phyloP scores from a whole-genome alignment of 768 basidiomycete genomes.

The Macrolepiota fuliginosa region DNA sequence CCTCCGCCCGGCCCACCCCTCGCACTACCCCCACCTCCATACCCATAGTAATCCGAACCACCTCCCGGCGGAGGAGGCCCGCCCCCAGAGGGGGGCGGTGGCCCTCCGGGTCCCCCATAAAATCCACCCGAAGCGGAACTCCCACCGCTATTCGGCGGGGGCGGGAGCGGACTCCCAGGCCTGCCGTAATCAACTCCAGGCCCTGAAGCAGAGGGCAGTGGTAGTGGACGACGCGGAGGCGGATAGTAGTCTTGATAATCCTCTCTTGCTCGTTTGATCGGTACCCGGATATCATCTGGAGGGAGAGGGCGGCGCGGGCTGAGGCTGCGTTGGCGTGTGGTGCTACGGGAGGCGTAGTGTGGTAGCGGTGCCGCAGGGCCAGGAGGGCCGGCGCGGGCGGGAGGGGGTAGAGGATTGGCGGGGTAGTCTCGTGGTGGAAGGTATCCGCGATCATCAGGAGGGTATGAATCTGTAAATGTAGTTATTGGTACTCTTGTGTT shows the following conservation, averaged over 20 bases:
- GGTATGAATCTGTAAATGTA: neutral
- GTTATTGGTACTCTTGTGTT: neutral
- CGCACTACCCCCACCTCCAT: neutral
- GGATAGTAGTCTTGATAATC: neutral
- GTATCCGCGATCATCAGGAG: neutral
- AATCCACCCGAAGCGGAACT: neutral
- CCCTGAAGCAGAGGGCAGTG: neutral
- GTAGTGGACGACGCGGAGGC: neutral
- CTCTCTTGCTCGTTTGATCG: neutral
- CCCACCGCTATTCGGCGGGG: neutral
- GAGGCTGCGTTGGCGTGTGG: neutral
- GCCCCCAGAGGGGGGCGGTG: neutral
- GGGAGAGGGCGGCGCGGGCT: neutral
- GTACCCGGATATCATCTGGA: neutral
- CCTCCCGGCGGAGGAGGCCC: neutral
- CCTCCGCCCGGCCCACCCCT: neutral
- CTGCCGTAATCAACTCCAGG: neutral
- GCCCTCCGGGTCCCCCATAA: neutral
- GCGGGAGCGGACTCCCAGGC: neutral
- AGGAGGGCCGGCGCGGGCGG: neutral
- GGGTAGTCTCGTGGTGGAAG: neutral
- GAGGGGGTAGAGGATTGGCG: neutral
- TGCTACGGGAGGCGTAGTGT: neutral
- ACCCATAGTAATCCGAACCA: neutral
- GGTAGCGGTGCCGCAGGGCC: neutral